phyloP scores from a whole-genome alignment of 495 filamentous ascomycete genomes.

The Letharia lupina region DNA sequence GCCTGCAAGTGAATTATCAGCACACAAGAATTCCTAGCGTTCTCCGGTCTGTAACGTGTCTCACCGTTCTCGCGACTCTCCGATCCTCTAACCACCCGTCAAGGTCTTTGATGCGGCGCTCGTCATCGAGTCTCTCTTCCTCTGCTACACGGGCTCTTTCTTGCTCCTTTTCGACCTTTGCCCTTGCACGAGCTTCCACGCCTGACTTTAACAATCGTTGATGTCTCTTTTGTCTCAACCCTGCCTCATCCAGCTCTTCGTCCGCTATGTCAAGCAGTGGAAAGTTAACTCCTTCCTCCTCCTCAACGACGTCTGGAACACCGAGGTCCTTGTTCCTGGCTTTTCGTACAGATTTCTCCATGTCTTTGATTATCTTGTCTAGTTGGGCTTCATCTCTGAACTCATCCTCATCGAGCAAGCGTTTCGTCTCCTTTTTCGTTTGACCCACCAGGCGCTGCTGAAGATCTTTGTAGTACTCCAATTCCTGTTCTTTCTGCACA shows the following conservation, averaged over 20 bases:
- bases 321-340: constrained; percentile 89
- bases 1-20: constrained; percentile 28
- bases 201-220: constrained; percentile 90
- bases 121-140: constrained; percentile 71
- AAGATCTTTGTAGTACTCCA: constrained; percentile 86
- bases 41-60: constrained; percentile 5
- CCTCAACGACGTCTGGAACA: constrained; percentile 66
- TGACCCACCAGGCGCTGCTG: constrained; percentile 55
- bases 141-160: constrained; percentile 78
- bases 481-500: constrained; percentile 87
- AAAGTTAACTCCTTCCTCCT: constrained; percentile 69
- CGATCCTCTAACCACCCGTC: constrained; percentile 81
- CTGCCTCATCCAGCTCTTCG: constrained; percentile 84
- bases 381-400: constrained; percentile 81
- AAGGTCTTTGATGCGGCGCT: constrained; percentile 72
- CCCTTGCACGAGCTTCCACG: constrained; percentile 80
- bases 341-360: constrained; percentile 79
- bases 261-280: constrained; percentile 83
- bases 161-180: constrained; percentile 89
- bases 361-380: constrained; percentile 71
- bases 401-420: constrained; percentile 79
- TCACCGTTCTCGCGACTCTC: constrained; percentile 58
- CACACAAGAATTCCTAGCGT: background rate
- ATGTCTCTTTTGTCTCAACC: constrained; percentile 79
- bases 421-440: constrained; percentile 82